phyloP scores from a whole-genome alignment of 2,329 filamentous ascomycete species.

The Blastomyces gilchristii region DNA sequence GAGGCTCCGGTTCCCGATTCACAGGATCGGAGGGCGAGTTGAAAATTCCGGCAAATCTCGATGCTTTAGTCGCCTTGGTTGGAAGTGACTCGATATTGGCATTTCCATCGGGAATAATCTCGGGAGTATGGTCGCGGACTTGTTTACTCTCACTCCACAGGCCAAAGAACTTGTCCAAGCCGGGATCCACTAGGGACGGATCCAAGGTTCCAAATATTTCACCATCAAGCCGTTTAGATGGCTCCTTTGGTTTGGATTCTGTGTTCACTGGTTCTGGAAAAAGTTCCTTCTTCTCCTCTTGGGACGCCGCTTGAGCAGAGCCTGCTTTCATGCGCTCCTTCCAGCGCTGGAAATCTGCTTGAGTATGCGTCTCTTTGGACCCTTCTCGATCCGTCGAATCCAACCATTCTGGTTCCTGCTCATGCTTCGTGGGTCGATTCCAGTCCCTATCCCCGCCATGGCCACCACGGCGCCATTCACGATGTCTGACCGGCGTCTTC shows the following conservation, averaged over 20 bases:
- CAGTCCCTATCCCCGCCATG: constrained; percentile 44
- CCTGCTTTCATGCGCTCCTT: constrained; percentile 80
- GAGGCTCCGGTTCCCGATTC: constrained; percentile 21
- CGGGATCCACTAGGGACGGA: constrained; percentile 53
- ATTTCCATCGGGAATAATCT: constrained; percentile 24
- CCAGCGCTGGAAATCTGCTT: constrained; percentile 89
- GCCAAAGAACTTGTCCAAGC: constrained; percentile 69
- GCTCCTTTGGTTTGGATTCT: constrained; percentile 33
- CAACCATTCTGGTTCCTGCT: constrained; percentile 86
- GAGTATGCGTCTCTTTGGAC: constrained; percentile 61
- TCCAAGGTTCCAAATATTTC: constrained; percentile 47
- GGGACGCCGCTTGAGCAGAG: constrained; percentile 26
- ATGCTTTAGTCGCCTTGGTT: constrained; percentile 57
- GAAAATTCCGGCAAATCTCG: constrained; percentile 78
- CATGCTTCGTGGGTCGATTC: constrained; percentile 45
- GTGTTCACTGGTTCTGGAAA: constrained; percentile 21
- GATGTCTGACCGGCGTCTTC: constrained; percentile 44
- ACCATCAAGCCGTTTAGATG: constrained; percentile 30
- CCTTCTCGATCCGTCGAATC: constrained; percentile 60
- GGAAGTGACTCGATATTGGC: constrained; percentile 33
- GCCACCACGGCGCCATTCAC: constrained; percentile 51
- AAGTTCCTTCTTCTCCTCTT: constrained; percentile 38
- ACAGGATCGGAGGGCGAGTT: constrained; percentile 47
- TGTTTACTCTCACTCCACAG: constrained; percentile 42
- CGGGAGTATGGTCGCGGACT: constrained; percentile 26